phyloP scores from a whole-genome alignment of 2,329 filamentous ascomycete genomes.

The Xylaria digitata region DNA sequence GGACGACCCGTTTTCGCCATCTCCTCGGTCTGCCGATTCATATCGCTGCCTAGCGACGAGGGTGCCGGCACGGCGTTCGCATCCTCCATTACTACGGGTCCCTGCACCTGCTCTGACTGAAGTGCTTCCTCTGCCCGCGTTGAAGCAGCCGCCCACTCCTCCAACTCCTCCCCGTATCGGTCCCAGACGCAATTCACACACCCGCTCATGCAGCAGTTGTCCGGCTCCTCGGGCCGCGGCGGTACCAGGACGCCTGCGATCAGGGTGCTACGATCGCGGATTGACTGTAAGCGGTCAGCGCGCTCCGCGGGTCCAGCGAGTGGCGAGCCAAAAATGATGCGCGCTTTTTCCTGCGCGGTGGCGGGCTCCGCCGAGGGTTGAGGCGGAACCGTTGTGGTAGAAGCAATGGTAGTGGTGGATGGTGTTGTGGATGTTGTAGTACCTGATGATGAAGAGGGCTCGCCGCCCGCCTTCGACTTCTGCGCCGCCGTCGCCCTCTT shows the following conservation, averaged over 20 bases:
- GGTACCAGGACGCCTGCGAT: conserved; percentile 86
- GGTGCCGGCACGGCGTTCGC: conserved; percentile 21
- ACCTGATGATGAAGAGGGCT: conserved; percentile 44
- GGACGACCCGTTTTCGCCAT: conserved; percentile 50
- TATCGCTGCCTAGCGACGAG: conserved; percentile 53
- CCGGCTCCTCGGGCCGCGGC: conserved; percentile 86
- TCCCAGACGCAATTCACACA: conserved; percentile 99
- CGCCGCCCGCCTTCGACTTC: conserved; percentile 39
- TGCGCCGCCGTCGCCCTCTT: conserved; percentile 38
- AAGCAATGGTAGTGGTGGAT: conserved; percentile 38
- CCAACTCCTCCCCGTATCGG: conserved; percentile 87
- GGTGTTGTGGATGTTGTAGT: conserved; percentile 25
- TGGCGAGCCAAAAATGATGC: conserved; percentile 84
- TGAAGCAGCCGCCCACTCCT: conserved; percentile 80
- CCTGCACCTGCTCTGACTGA: conserved; percentile 51
- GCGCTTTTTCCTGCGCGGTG: conserved; percentile 64
- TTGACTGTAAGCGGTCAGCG: conserved; percentile 67
- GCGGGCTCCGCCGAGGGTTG: conserved; percentile 52
- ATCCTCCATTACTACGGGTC: conserved; percentile 21
- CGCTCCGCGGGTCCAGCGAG: conserved; percentile 79
- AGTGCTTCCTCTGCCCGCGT: conserved; percentile 70
- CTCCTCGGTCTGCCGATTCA: conserved; percentile 69
- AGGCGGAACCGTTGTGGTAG: conserved; percentile 34
- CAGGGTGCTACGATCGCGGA: conserved; percentile 68
- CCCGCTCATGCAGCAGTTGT: conserved; percentile 99